A percentile compares a stretch with the other conserved stretches of the same genome.
These are phyloP conservation scores for Skeletonema potamos DNA, from an alignment of 108 stramenopile genomes.

Conservation along the genomic window DNA sequence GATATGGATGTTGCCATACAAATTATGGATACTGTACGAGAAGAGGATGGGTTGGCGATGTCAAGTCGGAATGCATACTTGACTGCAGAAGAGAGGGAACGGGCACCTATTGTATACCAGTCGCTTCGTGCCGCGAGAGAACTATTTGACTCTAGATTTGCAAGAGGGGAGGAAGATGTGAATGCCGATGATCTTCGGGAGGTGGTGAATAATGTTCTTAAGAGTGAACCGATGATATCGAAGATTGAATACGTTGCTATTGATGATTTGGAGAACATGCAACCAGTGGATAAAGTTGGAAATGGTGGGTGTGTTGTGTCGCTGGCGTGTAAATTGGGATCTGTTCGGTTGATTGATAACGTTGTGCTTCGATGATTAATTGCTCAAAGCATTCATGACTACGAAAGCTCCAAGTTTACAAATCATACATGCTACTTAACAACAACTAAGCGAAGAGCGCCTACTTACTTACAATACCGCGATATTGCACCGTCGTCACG, in stretches of 20 bases:
- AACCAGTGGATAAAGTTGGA: slow-evolving; percentile 56
- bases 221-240: slow-evolving; percentile 73
- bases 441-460: too few relatives aligned
- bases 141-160: slow-evolving; percentile 38
- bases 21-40: slow-evolving; percentile 82
- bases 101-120: slow-evolving; percentile 81
- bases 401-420: too few relatives aligned
- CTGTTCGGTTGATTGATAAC: slow-evolving; percentile 89
- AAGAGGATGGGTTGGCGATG: slow-evolving; percentile 94
- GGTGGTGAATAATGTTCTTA: slow-evolving; percentile 47
- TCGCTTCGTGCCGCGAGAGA: slow-evolving; percentile 68
- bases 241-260: slow-evolving; percentile 83
- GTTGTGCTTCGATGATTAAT: slow-evolving; percentile 56
- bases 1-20: slow-evolving; percentile 78
- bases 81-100: slow-evolving; percentile 65
- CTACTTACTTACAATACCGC: too few relatives aligned
- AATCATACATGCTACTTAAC: too few relatives aligned
- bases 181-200: slow-evolving; percentile 39
- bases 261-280: slow-evolving; percentile 78
- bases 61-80: slow-evolving; percentile 96
- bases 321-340: slow-evolving; percentile 77
- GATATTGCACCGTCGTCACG: too few relatives aligned
- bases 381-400: too few relatives aligned
- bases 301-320: slow-evolving; percentile 71
- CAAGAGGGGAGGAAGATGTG: slow-evolving; percentile 36